Percentiles rank a stretch among this genome's conserved stretches.
phyloP scores from a whole-genome alignment of 495 filamentous ascomycete species.

The Penicillium cataractarum region DNA sequence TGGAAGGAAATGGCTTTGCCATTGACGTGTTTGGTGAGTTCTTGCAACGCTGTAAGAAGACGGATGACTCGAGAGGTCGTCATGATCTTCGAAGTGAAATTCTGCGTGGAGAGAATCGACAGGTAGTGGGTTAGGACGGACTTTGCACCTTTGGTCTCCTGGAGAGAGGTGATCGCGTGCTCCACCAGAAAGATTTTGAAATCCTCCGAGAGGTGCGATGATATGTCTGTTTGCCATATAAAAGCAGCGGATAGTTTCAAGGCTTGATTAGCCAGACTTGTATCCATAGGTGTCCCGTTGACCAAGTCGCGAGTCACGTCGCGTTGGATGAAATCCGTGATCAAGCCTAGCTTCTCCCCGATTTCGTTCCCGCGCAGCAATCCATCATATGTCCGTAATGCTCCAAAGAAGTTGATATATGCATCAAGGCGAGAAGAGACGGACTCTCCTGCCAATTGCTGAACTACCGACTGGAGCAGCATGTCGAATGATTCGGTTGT shows the following conservation, averaged over 20 bases:
- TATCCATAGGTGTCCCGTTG: constrained; percentile 48
- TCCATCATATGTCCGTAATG: constrained; percentile 76
- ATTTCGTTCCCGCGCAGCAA: constrained; percentile 71
- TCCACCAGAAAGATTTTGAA: constrained; percentile 81
- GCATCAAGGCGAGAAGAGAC: constrained; percentile 76
- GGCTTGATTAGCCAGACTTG: constrained; percentile 71
- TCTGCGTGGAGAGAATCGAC: constrained; percentile 75
- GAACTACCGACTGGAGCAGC: constrained; percentile 75
- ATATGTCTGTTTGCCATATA: constrained; percentile 67
- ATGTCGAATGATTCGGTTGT: constrained; percentile 61
- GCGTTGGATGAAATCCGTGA: constrained; percentile 77
- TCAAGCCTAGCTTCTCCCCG: constrained; percentile 69
- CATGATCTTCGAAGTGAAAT: constrained; percentile 74
- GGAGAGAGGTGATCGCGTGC: constrained; percentile 69
- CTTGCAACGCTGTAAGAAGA: constrained; percentile 67
- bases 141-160: constrained; percentile 69
- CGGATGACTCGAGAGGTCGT: constrained; percentile 66
- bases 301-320: constrained; percentile 59
- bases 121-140: constrained; percentile 75
- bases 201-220: constrained; percentile 67
- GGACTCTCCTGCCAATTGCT: constrained; percentile 74
- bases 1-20: constrained; percentile 77
- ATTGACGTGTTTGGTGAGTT: constrained; percentile 70
- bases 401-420: constrained; percentile 77
- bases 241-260: constrained; percentile 75